Percentiles rank a stretch among this genome's conserved stretches.
Evolutionary conservation across 345 rosid species (phyloP).

Genomic region (Microthlaspi erraticum): DNA sequence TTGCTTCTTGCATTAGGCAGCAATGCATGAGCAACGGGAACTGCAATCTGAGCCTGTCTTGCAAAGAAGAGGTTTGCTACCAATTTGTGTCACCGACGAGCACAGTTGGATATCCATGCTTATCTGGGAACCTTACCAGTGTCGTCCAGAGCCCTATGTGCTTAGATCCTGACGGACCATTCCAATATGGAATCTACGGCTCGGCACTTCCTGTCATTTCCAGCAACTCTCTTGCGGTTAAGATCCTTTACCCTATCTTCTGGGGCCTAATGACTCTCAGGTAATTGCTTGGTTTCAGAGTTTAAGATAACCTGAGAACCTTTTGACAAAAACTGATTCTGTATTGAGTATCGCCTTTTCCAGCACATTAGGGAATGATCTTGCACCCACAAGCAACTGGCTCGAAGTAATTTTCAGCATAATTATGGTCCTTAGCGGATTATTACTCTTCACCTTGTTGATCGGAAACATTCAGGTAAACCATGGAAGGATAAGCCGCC

Average conservation of each 20-base stretch:
- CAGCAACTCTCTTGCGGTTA: conserved; percentile 79
- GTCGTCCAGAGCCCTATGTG: conserved; percentile 57
- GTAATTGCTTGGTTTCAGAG: conserved; percentile 41
- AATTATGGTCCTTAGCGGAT: conserved; percentile 72
- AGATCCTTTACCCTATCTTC: conserved; percentile 84
- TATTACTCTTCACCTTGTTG: conserved; percentile 81
- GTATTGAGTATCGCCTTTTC: conserved; percentile 15
- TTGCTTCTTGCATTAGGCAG: conserved; percentile 70
- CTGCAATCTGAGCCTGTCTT: conserved; percentile 66
- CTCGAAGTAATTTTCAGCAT: conserved; percentile 82
- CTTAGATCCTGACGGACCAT: conserved; percentile 70
- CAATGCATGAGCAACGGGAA: conserved; percentile 56
- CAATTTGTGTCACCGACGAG: conserved; percentile 47
- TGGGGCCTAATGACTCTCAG: conserved; percentile 95
- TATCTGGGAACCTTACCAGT: conserved; percentile 55
- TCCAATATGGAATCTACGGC: conserved; percentile 69
- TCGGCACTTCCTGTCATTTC: conserved; percentile 87
- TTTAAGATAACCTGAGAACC: conserved; percentile 2
- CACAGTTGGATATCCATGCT: conserved; percentile 51
- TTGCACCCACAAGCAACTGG: conserved; percentile 81
- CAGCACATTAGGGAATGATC: conserved; percentile 88
- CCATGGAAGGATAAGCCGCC: conserved; percentile 12
- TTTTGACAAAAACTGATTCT: background rate
- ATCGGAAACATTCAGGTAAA: conserved; percentile 88
- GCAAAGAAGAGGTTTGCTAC: conserved; percentile 70